Evolutionary conservation across 179 eudicot genomes (phyloP).

Genomic region (Beta lomatogona): DNA sequence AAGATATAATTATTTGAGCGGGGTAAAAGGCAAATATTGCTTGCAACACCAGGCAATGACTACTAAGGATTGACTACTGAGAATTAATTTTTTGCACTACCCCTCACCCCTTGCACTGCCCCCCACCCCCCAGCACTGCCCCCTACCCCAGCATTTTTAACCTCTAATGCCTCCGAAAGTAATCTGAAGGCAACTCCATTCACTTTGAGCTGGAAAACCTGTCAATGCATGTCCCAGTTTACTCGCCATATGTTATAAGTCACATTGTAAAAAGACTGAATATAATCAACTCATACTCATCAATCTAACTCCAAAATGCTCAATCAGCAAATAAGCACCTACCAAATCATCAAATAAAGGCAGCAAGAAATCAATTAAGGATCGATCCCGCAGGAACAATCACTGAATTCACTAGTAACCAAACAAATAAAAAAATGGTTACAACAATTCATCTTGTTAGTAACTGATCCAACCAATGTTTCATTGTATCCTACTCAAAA

Average conservation of each 20-base stretch:
- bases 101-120: too few relatives aligned
- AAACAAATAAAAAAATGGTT: not conserved
- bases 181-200: slow-evolving; percentile 86
- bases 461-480: not conserved
- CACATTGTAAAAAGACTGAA: not conserved
- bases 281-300: not conserved
- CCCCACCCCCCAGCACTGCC: too few relatives aligned
- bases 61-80: too few relatives aligned
- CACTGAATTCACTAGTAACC: not conserved
- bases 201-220: slow-evolving; percentile 73
- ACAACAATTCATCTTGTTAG: too few relatives aligned
- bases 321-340: not conserved
- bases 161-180: slow-evolving; percentile 68
- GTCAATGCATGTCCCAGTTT: slow-evolving; percentile 30
- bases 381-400: not conserved
- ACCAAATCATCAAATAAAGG: not conserved
- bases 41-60: too few relatives aligned
- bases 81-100: too few relatives aligned
- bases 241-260: not conserved
- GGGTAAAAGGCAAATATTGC: too few relatives aligned
- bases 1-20: too few relatives aligned
- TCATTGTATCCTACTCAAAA: not conserved
- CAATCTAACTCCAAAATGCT: not conserved
- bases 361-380: not conserved
- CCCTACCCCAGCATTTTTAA: slow-evolving; percentile 46